Evolutionary conservation across 2,329 filamentous ascomycete genomes (phyloP), one percentile per base, ranked within the genome.

Genomic region (Microdochium trichocladiopsis): DNA sequence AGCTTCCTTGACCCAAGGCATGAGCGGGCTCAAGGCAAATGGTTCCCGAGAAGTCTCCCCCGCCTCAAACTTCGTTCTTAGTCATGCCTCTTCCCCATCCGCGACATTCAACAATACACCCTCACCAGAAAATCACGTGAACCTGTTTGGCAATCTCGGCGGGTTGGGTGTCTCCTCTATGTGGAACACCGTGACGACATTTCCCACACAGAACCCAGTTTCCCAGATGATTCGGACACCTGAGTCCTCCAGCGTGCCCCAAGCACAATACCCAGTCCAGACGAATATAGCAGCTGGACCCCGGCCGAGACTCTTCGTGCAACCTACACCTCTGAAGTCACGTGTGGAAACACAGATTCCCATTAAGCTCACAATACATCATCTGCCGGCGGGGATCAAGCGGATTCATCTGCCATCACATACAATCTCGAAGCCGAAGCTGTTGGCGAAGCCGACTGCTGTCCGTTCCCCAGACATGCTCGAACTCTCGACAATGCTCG

Each of bases 291-390:
- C 8, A 25, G 9, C 25, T 28, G 47, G 16, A 55, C 53, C 52
- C 25, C 57, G 58, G 18, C 77, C 69, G 50, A 69, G 71, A 50
- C 67, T 89, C 37, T 79, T 77, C 12, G 81, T 89, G 45, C 77
- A 85, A 56, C 82, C 84, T 4, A 88, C 83, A 3, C 86, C 86
- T 4, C 66, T 82, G 52, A 97, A 96, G 69, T 96, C 92, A 16
- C 85, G 94, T 22, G 94, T 97, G 18, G 94, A 99, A 72, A 97
- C 94, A 0, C 94, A 97, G 66, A 96, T 97, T 60, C 89, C 88
- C 9, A 90, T 96, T 59, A 86, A 86, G 61, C 78, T 97, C 69
- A 87, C 85, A 0, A 70, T 97, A 37, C 86, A 84, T 53, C 84
- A 88, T 21, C 74, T 95, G 48, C 91, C 92, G 1, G 72, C 78